phyloP scores from a whole-genome alignment of 164 flowering plant species.

The Platanus orientalis region DNA sequence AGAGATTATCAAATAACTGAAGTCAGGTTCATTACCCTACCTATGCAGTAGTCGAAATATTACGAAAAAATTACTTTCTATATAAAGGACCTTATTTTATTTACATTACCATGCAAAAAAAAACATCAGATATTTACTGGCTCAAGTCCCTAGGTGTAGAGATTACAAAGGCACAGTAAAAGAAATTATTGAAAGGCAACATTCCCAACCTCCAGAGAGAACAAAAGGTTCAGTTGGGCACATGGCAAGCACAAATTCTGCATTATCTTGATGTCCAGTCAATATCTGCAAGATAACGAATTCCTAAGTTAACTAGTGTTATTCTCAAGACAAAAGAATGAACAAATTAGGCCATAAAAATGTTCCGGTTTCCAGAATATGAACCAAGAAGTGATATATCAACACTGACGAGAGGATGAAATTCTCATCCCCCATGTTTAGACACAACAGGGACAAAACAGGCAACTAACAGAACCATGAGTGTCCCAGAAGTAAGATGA shows the following conservation, averaged over 20 bases:
- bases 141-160: too few relatives aligned
- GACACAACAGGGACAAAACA: not conserved
- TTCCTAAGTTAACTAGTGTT: not conserved
- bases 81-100: too few relatives aligned
- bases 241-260: slow-evolving; percentile 98
- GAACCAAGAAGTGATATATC: not conserved
- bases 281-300: slow-evolving; percentile 54
- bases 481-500: too few relatives aligned
- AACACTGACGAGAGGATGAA: too few relatives aligned
- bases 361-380: not conserved
- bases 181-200: not conserved
- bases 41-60: too few relatives aligned
- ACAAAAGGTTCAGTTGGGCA: slow-evolving; percentile 89
- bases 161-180: not conserved
- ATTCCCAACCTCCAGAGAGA: slow-evolving; percentile 83
- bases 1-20: too few relatives aligned
- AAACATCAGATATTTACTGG: too few relatives aligned
- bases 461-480: too few relatives aligned
- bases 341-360: not conserved
- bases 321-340: not conserved
- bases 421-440: not conserved
- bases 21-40: too few relatives aligned
- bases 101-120: too few relatives aligned
- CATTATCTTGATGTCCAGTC: slow-evolving; percentile 94
- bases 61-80: too few relatives aligned